Conservation (phyloP, 495 filamentous ascomycete species). For the Tuber brumale region DNA sequence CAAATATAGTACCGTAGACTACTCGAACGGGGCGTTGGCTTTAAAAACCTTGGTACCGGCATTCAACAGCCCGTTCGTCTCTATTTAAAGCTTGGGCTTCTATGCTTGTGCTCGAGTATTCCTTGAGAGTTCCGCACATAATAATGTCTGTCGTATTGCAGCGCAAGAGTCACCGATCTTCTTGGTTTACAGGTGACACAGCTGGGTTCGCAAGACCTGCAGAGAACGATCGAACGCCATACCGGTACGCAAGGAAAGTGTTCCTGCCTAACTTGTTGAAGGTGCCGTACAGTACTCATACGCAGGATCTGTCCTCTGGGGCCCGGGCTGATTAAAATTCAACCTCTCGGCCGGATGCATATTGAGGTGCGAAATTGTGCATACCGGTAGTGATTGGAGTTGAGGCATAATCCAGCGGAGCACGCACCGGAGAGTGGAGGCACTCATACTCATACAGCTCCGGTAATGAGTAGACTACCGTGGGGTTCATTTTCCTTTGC, state of each 20-base stretch:
- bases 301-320: background rate
- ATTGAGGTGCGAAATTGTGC: background rate
- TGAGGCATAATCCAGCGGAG: background rate
- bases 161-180: background rate
- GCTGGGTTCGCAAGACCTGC: background rate
- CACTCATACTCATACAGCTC: background rate
- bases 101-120: background rate
- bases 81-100: constrained; percentile 1
- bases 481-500: background rate
- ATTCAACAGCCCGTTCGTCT: background rate
- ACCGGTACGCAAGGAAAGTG: background rate
- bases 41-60: background rate
- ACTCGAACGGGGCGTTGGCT: background rate
- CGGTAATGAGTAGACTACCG: background rate
- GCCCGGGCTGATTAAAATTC: background rate
- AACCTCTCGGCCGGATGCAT: background rate
- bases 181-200: background rate
- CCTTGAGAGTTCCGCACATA: background rate
- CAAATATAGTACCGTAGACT: background rate
- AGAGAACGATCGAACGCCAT: background rate
- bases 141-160: background rate
- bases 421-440: background rate
- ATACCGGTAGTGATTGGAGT: background rate
- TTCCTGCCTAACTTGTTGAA: background rate
- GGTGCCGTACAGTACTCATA: background rate